Conservation (phyloP, 2,329 filamentous ascomycete genomes). For the Fusarium sp. region DNA sequence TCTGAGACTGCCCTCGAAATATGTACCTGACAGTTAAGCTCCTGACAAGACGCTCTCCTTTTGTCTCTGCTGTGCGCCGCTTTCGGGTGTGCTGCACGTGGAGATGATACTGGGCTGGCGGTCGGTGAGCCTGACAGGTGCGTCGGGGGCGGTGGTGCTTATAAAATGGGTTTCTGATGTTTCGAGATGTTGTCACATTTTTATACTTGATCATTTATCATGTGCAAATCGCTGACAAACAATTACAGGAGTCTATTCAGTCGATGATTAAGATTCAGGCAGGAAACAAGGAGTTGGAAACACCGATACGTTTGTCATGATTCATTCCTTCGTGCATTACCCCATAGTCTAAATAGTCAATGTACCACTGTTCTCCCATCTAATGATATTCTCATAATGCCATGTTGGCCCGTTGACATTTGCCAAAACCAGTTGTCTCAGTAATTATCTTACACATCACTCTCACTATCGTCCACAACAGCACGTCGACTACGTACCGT, state of each 20-base stretch:
- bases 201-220: slow-evolving; percentile 2
- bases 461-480: slow-evolving; percentile 51
- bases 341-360: slow-evolving; percentile 38
- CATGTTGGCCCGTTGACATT: slow-evolving; percentile 4
- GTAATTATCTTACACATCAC: slow-evolving; percentile 36
- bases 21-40: slow-evolving; percentile 40
- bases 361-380: slow-evolving; percentile 25
- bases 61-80: slow-evolving; percentile 41
- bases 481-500: slow-evolving; percentile 46
- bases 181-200: slow-evolving; percentile 46
- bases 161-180: slow-evolving; percentile 61
- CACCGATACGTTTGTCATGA: slow-evolving; percentile 3
- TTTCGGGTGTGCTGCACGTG: slow-evolving; percentile 54
- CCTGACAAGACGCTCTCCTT: slow-evolving; percentile 34
- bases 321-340: slow-evolving; percentile 34
- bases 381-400: slow-evolving; percentile 6
- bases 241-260: slow-evolving; percentile 24
- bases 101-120: slow-evolving; percentile 38
- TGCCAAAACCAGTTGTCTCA: slow-evolving; percentile 6
- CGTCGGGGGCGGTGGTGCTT: slow-evolving; percentile 59
- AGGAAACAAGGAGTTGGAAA: not conserved
- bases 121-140: slow-evolving; percentile 48
- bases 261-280: not conserved
- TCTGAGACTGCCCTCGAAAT: slow-evolving; percentile 57
- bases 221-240: slow-evolving; percentile 32